Evolutionary conservation across 192 early-diverging fungal species (phyloP).

Genomic region (Spizellomyces sp.): DNA sequence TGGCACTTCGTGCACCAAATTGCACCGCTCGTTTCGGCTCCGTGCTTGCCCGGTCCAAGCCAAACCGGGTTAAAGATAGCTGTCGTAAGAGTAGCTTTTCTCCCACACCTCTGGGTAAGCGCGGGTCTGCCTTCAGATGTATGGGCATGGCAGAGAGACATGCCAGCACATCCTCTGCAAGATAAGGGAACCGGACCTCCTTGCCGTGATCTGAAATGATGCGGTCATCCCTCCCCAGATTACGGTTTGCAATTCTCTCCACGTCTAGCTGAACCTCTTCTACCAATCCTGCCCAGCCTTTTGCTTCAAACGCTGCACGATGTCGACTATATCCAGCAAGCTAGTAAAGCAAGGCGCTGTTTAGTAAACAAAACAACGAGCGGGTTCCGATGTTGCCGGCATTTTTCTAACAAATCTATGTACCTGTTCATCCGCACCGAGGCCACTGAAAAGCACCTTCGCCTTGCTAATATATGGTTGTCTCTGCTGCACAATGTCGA

Average conservation of each 20-base stretch:
- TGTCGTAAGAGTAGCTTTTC: constrained; percentile 88
- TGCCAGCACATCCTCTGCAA: constrained; percentile 71
- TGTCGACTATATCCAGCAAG: constrained; percentile 86
- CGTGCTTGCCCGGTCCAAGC: constrained; percentile 60
- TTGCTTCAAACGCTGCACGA: constrained; percentile 65
- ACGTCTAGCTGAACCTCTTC: constrained; percentile 83
- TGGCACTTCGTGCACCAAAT: constrained; percentile 95
- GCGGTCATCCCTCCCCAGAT: constrained; percentile 93
- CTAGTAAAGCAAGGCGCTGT: background rate
- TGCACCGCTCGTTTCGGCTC: constrained; percentile 95
- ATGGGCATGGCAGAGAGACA: constrained; percentile 71
- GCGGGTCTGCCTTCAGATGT: constrained; percentile 79
- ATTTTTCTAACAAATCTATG: too few species aligned
- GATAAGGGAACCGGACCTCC: constrained; percentile 76
- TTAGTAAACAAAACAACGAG: too few species aligned
- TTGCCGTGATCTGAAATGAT: constrained; percentile 72
- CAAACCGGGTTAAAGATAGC: constrained; percentile 65
- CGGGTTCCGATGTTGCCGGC: too few species aligned
- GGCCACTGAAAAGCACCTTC: constrained; percentile 79
- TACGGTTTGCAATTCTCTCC: constrained; percentile 80
- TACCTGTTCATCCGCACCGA: constrained; percentile 90
- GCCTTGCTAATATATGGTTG: constrained; percentile 65
- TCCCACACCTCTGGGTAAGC: constrained; percentile 78
- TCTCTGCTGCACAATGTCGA: background rate
- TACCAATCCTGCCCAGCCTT: constrained; percentile 69